These are phyloP conservation scores for Boletus tomentosulus DNA, from an alignment of 768 basidiomycete species.

Conservation along the genomic window DNA sequence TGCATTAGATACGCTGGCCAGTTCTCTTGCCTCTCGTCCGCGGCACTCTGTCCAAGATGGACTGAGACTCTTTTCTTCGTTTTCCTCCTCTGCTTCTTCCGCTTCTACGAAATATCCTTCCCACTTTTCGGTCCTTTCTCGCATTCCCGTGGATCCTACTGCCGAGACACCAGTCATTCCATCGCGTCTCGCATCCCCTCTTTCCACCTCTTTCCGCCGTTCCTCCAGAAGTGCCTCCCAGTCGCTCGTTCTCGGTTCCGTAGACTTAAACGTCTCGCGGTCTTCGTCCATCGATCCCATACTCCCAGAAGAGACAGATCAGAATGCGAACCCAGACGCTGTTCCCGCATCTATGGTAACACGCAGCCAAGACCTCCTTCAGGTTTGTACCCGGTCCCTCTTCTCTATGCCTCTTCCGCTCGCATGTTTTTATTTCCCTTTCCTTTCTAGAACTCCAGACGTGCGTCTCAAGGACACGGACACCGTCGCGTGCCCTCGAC, in stretches of 20 bases:
- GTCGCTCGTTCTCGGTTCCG: conserved; percentile 24
- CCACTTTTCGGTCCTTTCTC: conserved; percentile 11
- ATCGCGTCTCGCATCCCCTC: conserved; percentile 9
- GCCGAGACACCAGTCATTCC: conserved; percentile 18
- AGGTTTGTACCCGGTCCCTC: conserved; percentile 16
- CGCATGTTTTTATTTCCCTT: background rate
- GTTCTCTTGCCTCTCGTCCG: conserved; percentile 22
- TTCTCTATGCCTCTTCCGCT: background rate
- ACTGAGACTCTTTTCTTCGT: conserved; percentile 12
- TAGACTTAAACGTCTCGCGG: conserved; percentile 23
- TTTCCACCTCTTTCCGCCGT: conserved; percentile 21
- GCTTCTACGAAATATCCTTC: conserved; percentile 18
- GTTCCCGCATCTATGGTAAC: conserved; percentile 15
- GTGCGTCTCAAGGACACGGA: conserved; percentile 13
- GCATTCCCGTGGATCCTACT: background rate
- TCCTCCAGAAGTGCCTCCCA: conserved; percentile 20
- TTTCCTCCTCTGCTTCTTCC: conserved; percentile 18
- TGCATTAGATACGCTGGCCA: conserved; percentile 17
- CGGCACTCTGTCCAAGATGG: conserved; percentile 15
- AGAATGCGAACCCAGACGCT: conserved; percentile 3
- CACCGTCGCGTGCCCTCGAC: conserved; percentile 22
- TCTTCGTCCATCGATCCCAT: conserved; percentile 16
- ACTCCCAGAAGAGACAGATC: conserved; percentile 12
- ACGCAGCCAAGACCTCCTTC: conserved; percentile 26
- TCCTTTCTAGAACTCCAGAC: conserved; percentile 20